Percentiles rank a stretch among this genome's conserved stretches.
Conservation (phyloP, 805 yeast species). For the Cyberlindnera suaveolens region DNA sequence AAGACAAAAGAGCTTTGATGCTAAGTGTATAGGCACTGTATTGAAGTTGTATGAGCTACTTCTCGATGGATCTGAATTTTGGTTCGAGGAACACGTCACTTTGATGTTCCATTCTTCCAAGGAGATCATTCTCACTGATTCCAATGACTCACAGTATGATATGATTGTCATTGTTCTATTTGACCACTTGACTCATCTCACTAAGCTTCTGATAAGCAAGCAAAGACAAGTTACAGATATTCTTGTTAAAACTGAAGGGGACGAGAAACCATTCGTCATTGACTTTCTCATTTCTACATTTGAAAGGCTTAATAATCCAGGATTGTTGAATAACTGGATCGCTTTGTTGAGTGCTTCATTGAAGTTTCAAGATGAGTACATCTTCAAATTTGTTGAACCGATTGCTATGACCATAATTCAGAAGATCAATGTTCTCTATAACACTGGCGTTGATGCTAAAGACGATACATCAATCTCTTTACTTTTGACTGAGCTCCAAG, state of each 20-base stretch:
- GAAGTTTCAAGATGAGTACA: constrained; percentile 20
- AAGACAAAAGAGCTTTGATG: constrained; percentile 25
- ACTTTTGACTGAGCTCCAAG: constrained; percentile 56
- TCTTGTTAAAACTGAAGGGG: constrained; percentile 8
- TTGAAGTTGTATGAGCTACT: constrained; percentile 41
- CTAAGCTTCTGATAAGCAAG: constrained; percentile 12
- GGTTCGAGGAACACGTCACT: constrained; percentile 41
- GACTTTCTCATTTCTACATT: constrained; percentile 21
- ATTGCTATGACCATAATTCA: constrained; percentile 17
- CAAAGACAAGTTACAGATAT: constrained; percentile 14
- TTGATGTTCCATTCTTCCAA: constrained; percentile 32
- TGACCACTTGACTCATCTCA: constrained; percentile 20
- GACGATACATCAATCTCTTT: constrained; percentile 41
- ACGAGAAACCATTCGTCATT: constrained; percentile 15
- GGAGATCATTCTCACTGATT: constrained; percentile 13
- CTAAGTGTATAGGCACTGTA: constrained; percentile 36
- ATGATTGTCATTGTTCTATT: constrained; percentile 18
- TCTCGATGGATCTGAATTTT: constrained; percentile 51
- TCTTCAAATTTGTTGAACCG: constrained; percentile 21
- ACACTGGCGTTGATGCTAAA: constrained; percentile 12
- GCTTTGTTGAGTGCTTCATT: constrained; percentile 15
- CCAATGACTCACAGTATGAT: constrained; percentile 12
- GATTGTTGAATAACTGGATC: constrained; percentile 17
- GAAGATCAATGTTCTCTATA: constrained; percentile 17
- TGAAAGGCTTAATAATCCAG: constrained; percentile 17